phyloP scores from a whole-genome alignment of 2,329 filamentous ascomycete genomes.

The Pezizomycotina sp. region DNA sequence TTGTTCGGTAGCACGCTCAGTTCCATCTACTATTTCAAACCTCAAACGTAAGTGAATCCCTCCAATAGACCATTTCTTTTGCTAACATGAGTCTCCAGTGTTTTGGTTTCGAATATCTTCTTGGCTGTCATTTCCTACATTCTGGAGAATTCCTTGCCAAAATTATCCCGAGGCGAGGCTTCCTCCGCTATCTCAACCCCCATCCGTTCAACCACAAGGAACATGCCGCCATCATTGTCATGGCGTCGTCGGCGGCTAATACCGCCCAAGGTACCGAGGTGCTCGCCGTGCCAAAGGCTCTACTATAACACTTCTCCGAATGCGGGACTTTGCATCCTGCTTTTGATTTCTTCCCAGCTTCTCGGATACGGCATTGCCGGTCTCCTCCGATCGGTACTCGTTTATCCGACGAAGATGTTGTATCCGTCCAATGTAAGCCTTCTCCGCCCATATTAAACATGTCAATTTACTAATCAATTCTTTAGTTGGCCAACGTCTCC shows the following conservation, averaged over 20 bases:
- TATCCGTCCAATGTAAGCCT: too few relatives aligned
- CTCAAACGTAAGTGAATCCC: too few relatives aligned
- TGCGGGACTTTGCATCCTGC: constrained; percentile 32
- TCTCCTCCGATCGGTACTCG: constrained; percentile 32
- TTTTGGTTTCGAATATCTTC: constrained; percentile 33
- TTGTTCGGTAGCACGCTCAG: constrained; percentile 30
- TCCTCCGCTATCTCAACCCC: constrained; percentile 31
- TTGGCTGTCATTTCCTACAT: constrained; percentile 33
- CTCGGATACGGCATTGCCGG: constrained; percentile 37
- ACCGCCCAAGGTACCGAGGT: constrained; percentile 30
- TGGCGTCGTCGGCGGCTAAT: constrained; percentile 31
- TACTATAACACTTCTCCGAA: constrained; percentile 33
- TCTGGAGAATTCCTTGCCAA: constrained; percentile 30
- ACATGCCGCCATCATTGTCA: constrained; percentile 32
- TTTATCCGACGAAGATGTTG: constrained; percentile 37
- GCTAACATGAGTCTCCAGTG: too few relatives aligned
- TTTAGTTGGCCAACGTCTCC: constrained; percentile 29
- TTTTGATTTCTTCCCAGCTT: constrained; percentile 35
- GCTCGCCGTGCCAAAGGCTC: constrained; percentile 34
- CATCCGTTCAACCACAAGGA: constrained; percentile 29
- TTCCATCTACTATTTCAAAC: constrained; percentile 36
- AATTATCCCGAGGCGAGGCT: constrained; percentile 28
- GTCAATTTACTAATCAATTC: too few relatives aligned
- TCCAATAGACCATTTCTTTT: too few relatives aligned
- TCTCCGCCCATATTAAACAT: too few relatives aligned